A percentile compares a stretch with the other conserved stretches of the same genome.
Evolutionary conservation across 2,329 filamentous ascomycete genomes (phyloP).

Genomic region (Colletotrichum incanum): DNA sequence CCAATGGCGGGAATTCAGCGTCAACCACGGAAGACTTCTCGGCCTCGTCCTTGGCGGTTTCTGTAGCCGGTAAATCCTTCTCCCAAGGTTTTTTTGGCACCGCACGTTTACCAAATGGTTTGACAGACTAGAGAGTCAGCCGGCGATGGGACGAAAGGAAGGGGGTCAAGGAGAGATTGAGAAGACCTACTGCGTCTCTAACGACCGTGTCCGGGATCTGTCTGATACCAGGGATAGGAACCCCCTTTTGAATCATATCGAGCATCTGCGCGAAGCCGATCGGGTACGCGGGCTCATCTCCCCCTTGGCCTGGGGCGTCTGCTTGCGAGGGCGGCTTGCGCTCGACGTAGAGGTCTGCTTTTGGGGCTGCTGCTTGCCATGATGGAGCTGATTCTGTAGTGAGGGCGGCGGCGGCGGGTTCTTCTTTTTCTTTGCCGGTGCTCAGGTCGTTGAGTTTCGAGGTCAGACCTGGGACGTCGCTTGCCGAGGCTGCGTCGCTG

Average conservation of each 20-base stretch:
- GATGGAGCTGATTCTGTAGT: constrained; percentile 48
- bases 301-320: constrained; percentile 43
- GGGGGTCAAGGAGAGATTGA: background rate
- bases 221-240: constrained; percentile 88
- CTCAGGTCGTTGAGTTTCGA: constrained; percentile 33
- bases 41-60: constrained; percentile 1
- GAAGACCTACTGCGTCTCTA: constrained; percentile 73
- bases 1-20: constrained; percentile 53
- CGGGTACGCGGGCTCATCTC: constrained; percentile 80
- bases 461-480: constrained; percentile 28
- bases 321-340: constrained; percentile 48
- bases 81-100: constrained; percentile 84
- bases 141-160: background rate
- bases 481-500: constrained; percentile 26
- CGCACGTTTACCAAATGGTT: constrained; percentile 63
- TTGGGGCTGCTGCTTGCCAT: constrained; percentile 68
- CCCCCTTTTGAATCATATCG: constrained; percentile 85
- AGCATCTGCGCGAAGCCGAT: constrained; percentile 89
- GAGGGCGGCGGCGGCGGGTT: constrained; percentile 5
- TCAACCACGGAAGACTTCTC: constrained; percentile 50
- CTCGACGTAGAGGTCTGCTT: constrained; percentile 63
- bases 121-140: constrained; percentile 56
- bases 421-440: constrained; percentile 11
- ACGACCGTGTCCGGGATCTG: constrained; percentile 88
- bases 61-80: constrained; percentile 59